These are phyloP conservation scores for Primulina huaijiensis DNA, from an alignment of 257 asterid genomes.

Conservation along the genomic window DNA sequence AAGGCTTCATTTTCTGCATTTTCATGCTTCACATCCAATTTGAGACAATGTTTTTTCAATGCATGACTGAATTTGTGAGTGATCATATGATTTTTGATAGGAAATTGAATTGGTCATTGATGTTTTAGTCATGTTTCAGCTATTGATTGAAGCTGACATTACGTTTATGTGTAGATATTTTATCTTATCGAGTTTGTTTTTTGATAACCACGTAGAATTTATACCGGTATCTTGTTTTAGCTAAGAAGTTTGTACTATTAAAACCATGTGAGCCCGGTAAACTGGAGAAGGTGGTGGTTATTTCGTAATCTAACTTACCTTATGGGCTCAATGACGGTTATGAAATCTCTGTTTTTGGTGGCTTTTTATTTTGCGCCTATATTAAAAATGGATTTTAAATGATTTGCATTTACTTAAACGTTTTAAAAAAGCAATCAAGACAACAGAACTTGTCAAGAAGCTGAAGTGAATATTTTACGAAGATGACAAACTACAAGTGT, in stretches of 20 bases:
- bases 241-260: not conserved
- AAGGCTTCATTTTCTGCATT: not conserved
- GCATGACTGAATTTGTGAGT: not conserved
- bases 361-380: not conserved
- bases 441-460: slow-evolving; percentile 6
- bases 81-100: not conserved
- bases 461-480: not conserved
- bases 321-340: slow-evolving; percentile 4
- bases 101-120: not conserved
- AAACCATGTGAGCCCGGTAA: slow-evolving; percentile 3
- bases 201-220: not conserved
- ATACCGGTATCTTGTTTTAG: not conserved
- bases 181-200: not conserved
- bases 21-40: not conserved
- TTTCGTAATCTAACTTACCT: not conserved
- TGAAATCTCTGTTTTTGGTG: not conserved
- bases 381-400: not conserved
- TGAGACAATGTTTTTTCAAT: not conserved
- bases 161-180: not conserved
- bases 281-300: slow-evolving; percentile 2
- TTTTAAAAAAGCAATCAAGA: not conserved
- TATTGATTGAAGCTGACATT: not conserved
- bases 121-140: not conserved
- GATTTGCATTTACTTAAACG: not conserved
- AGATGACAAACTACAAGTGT: not conserved